Evolutionary conservation across 1,139 yeast genomes (phyloP).

Genomic region (Yamadazyma taylorii): DNA sequence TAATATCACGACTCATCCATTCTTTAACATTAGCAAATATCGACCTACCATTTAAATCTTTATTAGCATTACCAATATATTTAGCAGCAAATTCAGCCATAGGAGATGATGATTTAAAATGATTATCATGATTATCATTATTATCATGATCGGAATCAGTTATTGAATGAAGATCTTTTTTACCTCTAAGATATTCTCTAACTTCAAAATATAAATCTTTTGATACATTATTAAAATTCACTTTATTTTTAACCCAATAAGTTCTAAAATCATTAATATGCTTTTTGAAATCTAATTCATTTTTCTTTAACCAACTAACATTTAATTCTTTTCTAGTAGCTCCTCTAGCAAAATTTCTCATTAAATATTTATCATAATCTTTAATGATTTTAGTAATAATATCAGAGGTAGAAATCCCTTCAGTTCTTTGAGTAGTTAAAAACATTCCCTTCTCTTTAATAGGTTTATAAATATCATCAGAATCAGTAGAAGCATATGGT

Average conservation of each 20-base stretch:
- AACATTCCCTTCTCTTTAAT: constrained; percentile 89
- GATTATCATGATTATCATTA: constrained; percentile 28
- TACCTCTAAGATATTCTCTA: constrained; percentile 65
- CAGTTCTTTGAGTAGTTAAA: constrained; percentile 92
- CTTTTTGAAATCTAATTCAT: constrained; percentile 89
- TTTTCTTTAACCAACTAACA: constrained; percentile 95
- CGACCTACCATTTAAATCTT: constrained; percentile 45
- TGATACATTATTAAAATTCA: constrained; percentile 69
- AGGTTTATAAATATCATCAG: constrained; percentile 90
- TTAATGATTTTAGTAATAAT: constrained; percentile 92
- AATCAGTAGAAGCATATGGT: constrained; percentile 85
- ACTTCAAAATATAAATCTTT: constrained; percentile 83
- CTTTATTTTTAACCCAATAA: constrained; percentile 75
- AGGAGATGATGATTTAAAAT: constrained; percentile 42
- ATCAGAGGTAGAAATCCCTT: constrained; percentile 93
- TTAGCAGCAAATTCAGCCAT: constrained; percentile 62
- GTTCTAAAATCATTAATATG: constrained; percentile 85
- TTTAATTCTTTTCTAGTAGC: constrained; percentile 95
- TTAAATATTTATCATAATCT: constrained; percentile 93
- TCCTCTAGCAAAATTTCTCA: constrained; percentile 97
- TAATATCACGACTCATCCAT: constrained; percentile 54
- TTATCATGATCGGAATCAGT: constrained; percentile 37
- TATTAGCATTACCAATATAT: constrained; percentile 56
- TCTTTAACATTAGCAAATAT: constrained; percentile 64
- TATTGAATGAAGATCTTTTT: constrained; percentile 26